A percentile compares a stretch with the other conserved stretches of the same genome.
Conservation (phyloP, 2,329 filamentous ascomycete species). For the Fusarium sp. region DNA sequence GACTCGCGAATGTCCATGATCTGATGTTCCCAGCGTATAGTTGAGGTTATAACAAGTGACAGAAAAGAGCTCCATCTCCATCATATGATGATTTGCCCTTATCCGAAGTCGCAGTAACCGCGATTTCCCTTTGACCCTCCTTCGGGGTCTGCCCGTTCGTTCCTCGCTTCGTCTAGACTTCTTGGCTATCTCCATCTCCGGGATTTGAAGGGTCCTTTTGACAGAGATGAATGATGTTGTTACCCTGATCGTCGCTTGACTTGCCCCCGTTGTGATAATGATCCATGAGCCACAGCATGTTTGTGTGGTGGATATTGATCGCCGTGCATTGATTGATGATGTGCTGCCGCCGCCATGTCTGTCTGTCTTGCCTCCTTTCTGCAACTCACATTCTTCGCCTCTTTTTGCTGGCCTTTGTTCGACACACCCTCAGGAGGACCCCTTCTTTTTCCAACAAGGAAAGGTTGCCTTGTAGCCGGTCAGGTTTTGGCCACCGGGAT, state of each 20-base stretch:
- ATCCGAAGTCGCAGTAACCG: not conserved
- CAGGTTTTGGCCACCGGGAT: constrained; percentile 20
- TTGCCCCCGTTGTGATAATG: not conserved
- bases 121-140: not conserved
- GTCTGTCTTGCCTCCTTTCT: not conserved
- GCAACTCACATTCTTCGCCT: not conserved
- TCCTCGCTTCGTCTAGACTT: not conserved
- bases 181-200: not conserved
- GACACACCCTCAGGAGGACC: constrained; percentile 21
- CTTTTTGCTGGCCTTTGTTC: not conserved
- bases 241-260: not conserved
- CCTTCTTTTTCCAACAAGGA: not conserved
- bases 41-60: constrained; percentile 24
- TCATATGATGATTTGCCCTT: constrained; percentile 14
- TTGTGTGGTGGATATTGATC: constrained; percentile 1
- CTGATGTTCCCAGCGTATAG: constrained; percentile 16
- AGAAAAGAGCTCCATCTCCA: not conserved
- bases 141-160: constrained; percentile 19
- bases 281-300: not conserved
- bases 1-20: constrained; percentile 20
- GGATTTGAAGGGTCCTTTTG: not conserved
- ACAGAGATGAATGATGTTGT: not conserved
- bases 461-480: not conserved
- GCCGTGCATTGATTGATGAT: not conserved
- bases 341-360: not conserved